phyloP scores from a whole-genome alignment of 202 grass and related monocot genomes.

The Saccharum hybrid region DNA sequence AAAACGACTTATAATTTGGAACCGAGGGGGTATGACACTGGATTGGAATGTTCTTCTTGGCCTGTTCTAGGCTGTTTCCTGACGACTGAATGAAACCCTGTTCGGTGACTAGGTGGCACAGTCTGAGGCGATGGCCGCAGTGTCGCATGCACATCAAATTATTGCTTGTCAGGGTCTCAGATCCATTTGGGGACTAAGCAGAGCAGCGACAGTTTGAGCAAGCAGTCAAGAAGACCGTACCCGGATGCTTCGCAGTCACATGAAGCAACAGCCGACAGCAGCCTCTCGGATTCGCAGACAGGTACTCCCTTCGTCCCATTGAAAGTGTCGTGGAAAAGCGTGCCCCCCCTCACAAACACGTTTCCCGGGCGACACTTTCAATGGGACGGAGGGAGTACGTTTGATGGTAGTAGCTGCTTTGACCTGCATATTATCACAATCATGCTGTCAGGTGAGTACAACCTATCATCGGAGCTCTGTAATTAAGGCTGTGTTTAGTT shows the following conservation, averaged over 20 bases:
- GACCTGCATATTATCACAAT: background rate
- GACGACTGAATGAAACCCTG: conserved; percentile 21
- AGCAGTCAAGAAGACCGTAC: background rate
- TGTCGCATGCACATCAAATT: conserved; percentile 27
- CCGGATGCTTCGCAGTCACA: too few relatives aligned
- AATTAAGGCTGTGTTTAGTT: too few relatives aligned
- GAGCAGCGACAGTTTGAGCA: background rate
- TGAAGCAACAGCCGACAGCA: background rate
- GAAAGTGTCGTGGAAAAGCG: too few relatives aligned
- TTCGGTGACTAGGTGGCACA: too few relatives aligned
- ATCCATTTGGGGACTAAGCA: conserved; percentile 31
- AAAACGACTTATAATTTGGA: too few relatives aligned
- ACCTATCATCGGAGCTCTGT: background rate
- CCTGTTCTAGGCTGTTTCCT: background rate
- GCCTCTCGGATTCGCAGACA: background rate
- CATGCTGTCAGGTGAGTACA: background rate
- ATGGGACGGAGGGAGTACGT: too few relatives aligned
- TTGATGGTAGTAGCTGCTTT: background rate
- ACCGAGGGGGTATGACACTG: background rate
- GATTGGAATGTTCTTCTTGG: conserved; percentile 38
- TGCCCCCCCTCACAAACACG: too few relatives aligned
- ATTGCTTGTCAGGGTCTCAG: conserved; percentile 35
- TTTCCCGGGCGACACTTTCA: too few relatives aligned
- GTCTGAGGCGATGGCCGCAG: background rate
- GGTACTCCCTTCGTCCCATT: too few relatives aligned